phyloP scores from a whole-genome alignment of 148 eudicot species.

The Rhododendron vialii region DNA sequence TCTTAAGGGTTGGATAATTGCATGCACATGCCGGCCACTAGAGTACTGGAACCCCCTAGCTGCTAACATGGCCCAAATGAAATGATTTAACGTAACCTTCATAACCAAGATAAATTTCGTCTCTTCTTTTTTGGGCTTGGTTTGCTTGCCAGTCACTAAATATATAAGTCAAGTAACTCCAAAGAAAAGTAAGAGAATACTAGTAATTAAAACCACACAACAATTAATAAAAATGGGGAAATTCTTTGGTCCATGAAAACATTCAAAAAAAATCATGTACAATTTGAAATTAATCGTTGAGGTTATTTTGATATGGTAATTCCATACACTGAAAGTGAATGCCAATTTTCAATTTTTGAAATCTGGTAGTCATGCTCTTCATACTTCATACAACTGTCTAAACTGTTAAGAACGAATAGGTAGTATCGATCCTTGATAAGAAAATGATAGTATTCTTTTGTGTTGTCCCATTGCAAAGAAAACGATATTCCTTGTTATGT shows the following conservation, averaged over 20 bases:
- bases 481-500: too few relatives aligned
- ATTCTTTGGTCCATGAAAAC: neutral
- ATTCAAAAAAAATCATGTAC: neutral
- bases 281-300: neutral
- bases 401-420: too few relatives aligned
- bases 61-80: neutral
- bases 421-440: too few relatives aligned
- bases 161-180: neutral
- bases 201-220: neutral
- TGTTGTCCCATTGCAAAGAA: too few relatives aligned
- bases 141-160: constrained; percentile 20
- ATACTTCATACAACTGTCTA: too few relatives aligned
- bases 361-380: too few relatives aligned
- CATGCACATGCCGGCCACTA: constrained; percentile 7
- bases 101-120: constrained; percentile 2
- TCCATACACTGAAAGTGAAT: neutral
- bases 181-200: neutral
- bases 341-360: neutral
- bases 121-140: neutral
- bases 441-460: too few relatives aligned
- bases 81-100: constrained; percentile 23
- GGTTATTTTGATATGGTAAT: neutral
- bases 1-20: constrained; percentile 19
- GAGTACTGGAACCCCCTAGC: too few relatives aligned
- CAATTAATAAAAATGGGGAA: neutral